phyloP scores from a whole-genome alignment of 768 basidiomycete genomes.

The Roridomyces roridus region DNA sequence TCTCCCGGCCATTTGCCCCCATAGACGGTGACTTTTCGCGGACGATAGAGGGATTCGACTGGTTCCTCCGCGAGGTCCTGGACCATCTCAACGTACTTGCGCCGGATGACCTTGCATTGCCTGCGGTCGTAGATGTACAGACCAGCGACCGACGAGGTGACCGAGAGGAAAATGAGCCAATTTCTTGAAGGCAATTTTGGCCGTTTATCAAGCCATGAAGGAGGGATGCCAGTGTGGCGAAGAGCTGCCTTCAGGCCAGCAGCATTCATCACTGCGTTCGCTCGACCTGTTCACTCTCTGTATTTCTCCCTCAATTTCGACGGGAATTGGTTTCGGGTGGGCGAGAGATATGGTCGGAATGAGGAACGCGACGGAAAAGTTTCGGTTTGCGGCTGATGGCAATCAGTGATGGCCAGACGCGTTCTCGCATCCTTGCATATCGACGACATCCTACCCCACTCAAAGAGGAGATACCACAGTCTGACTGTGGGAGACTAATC shows the following conservation, averaged over 20 bases:
- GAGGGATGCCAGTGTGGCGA: conserved; percentile 69
- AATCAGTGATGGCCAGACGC: too few relatives aligned
- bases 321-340: too few relatives aligned
- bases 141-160: conserved; percentile 73
- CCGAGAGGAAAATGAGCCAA: conserved; percentile 90
- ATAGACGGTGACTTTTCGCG: conserved; percentile 85
- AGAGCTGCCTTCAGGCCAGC: conserved; percentile 64
- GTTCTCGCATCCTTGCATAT: too few relatives aligned
- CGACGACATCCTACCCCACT: too few relatives aligned
- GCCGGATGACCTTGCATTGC: conserved; percentile 78
- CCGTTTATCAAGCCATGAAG: conserved; percentile 83
- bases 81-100: conserved; percentile 82
- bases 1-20: conserved; percentile 94
- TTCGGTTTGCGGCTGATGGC: not conserved
- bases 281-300: too few relatives aligned
- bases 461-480: too few relatives aligned
- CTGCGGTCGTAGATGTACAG: conserved; percentile 87
- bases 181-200: conserved; percentile 91
- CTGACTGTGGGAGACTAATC: too few relatives aligned
- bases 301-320: too few relatives aligned
- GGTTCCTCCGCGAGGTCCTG: conserved; percentile 75
- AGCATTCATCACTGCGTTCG: too few relatives aligned
- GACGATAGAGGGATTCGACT: conserved; percentile 64
- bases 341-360: too few relatives aligned
- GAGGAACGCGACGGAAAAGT: not conserved